Conservation (phyloP, 148 eudicot genomes). For the Drosera capensis region DNA sequence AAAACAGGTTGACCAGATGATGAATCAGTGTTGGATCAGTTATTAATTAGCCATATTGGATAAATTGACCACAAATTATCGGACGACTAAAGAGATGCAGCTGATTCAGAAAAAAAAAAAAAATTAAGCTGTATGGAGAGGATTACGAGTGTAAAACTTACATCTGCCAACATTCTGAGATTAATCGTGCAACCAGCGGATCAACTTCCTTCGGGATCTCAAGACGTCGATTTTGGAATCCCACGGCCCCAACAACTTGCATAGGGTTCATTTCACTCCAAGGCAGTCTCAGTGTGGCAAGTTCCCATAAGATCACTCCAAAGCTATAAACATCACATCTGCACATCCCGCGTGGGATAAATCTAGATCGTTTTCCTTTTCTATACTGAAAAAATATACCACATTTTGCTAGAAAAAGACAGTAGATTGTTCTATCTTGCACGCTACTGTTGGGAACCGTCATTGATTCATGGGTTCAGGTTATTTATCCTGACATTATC, state of each 20-base stretch:
- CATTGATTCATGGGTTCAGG: too few relatives aligned
- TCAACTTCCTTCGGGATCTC: slow-evolving; percentile 1
- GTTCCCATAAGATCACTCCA: slow-evolving; percentile 59
- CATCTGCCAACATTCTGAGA: slow-evolving; percentile 2
- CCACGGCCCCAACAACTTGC: slow-evolving; percentile 22
- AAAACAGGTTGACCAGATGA: neutral
- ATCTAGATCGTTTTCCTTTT: too few relatives aligned
- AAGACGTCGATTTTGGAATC: slow-evolving; percentile 1
- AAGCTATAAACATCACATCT: slow-evolving; percentile 46
- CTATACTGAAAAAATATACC: too few relatives aligned
- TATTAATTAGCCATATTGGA: neutral
- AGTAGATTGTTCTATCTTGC: too few relatives aligned
- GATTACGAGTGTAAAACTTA: neutral
- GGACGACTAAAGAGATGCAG: neutral
- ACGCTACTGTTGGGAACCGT: too few relatives aligned
- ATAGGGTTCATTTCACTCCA: slow-evolving; percentile 51
- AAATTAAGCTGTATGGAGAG: neutral
- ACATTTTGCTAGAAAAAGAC: too few relatives aligned
- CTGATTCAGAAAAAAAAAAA: neutral
- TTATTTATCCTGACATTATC: too few relatives aligned
- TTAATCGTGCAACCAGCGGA: neutral
- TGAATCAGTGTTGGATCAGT: too few relatives aligned
- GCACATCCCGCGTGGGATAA: neutral
- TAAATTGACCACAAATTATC: neutral
- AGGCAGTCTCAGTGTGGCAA: slow-evolving; percentile 42